Evolutionary conservation across 1,139 yeast species (phyloP), one percentile per base, ranked within the genome.

Genomic region (Nakaseomyces glabratus): DNA sequence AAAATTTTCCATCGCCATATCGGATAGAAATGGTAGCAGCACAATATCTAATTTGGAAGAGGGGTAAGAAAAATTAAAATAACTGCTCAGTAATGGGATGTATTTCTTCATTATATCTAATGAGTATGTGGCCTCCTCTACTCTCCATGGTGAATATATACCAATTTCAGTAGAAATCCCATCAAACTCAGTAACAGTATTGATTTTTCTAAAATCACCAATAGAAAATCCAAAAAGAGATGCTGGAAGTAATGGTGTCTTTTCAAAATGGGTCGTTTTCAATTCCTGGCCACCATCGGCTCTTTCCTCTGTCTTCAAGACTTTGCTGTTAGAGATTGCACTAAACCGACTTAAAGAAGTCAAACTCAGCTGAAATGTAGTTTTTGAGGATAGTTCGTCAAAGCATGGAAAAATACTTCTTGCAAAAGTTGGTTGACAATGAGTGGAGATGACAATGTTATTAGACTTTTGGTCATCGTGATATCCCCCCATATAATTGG

Each of bases 1-100:
- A 73, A 81, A 76, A 50, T 80, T 79, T 52, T 81, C 93, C 77
- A 79, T 81, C 4, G 82, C 90, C 39, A 82, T 81, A 53, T 80
- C 88, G 21, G 74, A 66, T 40, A 81, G 63, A 46, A 75, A 78
- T 5, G 90, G 90, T 10, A 81, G 54, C 1, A 81, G 71, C 2
- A 76, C 70, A 31, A 81, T 59, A 49, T 80, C 90, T 25, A 80
- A 55, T 46, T 81, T 81, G 4, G 63, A 58, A 43, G 77, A 59
- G 1, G 88, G 88, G 46, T 65, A 79, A 2, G 50, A 43, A 10
- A 51, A 51, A 0, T 63, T 61, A 35, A 79, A 66, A 20, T 64
- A 56, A 0, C 52, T 35, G 37, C 66, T 71, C 28, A 71, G 39
- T 6, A 57, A 40, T 2, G 79, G 77, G 20, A 78, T 54, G 23